These are phyloP conservation scores for Trichosporon sp. DNA, from an alignment of 1,284 basidiomycete species.

Conservation along the genomic window DNA sequence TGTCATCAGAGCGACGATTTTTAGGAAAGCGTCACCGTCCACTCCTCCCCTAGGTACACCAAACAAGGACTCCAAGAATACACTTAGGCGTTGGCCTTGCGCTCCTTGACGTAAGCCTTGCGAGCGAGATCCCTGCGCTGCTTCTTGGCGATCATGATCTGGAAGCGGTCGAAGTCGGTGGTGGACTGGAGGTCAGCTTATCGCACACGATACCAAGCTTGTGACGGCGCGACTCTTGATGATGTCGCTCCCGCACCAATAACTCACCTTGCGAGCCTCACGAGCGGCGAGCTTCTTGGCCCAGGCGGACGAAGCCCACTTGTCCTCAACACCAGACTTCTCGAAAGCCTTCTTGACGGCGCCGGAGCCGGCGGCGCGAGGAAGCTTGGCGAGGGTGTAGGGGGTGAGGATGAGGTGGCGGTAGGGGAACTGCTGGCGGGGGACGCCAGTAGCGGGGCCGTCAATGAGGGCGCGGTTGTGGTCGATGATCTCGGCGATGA, in stretches of 20 bases:
- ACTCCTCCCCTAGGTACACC: constrained; percentile 5
- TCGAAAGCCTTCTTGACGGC: constrained; percentile 83
- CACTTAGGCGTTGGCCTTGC: constrained; percentile 49
- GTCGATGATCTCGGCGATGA: constrained; percentile 97
- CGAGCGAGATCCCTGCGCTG: constrained; percentile 52
- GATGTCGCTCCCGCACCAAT: too few relatives aligned
- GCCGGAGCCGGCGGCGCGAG: constrained; percentile 79
- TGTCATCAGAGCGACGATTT: constrained; percentile 22
- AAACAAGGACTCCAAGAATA: constrained; percentile 8
- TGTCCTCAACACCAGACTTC: constrained; percentile 53
- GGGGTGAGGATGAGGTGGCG: constrained; percentile 90
- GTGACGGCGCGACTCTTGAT: too few relatives aligned
- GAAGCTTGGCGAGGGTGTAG: constrained; percentile 75
- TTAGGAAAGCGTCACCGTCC: constrained; percentile 1
- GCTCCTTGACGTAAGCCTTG: constrained; percentile 52
- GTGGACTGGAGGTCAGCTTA: constrained; percentile 49
- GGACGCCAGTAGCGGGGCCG: constrained; percentile 83
- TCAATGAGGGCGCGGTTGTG: constrained; percentile 98
- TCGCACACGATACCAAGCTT: too few relatives aligned
- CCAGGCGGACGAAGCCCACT: constrained; percentile 80
- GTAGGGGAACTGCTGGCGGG: constrained; percentile 88
- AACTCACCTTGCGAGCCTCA: constrained; percentile 63
- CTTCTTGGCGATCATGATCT: constrained; percentile 56
- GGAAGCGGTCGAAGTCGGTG: constrained; percentile 86
- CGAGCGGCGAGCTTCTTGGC: constrained; percentile 80